phyloP scores from a whole-genome alignment of 768 basidiomycete species.

The Suillus weaverae region DNA sequence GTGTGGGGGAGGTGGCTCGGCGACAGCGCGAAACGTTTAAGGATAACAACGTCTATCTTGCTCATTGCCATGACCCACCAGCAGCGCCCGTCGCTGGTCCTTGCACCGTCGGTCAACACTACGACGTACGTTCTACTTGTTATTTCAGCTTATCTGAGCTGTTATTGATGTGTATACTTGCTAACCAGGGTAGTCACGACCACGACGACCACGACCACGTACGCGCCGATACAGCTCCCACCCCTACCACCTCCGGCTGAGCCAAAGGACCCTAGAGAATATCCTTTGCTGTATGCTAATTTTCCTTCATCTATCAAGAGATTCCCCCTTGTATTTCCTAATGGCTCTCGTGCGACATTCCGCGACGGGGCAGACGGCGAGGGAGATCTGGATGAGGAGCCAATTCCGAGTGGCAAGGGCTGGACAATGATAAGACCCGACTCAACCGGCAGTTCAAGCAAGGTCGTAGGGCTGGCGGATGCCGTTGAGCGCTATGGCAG shows the following conservation, averaged over 20 bases:
- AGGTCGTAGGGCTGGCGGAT: conserved; percentile 67
- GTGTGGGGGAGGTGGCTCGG: conserved; percentile 33
- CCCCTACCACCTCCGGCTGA: conserved; percentile 66
- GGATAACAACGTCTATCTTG: conserved; percentile 23
- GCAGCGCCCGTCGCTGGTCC: conserved; percentile 65
- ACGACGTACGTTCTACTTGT: conserved; percentile 60
- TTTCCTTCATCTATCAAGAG: conserved; percentile 72
- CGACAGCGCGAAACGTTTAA: conserved; percentile 24
- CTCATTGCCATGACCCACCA: conserved; percentile 56
- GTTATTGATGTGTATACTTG: conserved; percentile 24
- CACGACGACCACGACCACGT: conserved; percentile 88
- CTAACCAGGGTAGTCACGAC: conserved; percentile 76
- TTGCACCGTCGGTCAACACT: conserved; percentile 82
- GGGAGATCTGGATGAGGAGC: conserved; percentile 68
- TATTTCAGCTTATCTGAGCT: conserved; percentile 2
- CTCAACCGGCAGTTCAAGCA: conserved; percentile 47
- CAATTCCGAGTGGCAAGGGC: conserved; percentile 60
- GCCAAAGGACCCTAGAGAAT: conserved; percentile 77
- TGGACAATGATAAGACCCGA: conserved; percentile 78
- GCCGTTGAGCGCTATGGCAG: conserved; percentile 80
- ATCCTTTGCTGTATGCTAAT: conserved; percentile 73
- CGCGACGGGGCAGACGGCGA: conserved; percentile 65
- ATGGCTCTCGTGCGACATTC: conserved; percentile 79
- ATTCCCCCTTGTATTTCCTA: conserved; percentile 80
- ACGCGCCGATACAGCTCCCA: conserved; percentile 85